Evolutionary conservation across 2,329 filamentous ascomycete species (phyloP), one percentile per base, ranked within the genome.

Genomic region (Clarireedia monteithiana): DNA sequence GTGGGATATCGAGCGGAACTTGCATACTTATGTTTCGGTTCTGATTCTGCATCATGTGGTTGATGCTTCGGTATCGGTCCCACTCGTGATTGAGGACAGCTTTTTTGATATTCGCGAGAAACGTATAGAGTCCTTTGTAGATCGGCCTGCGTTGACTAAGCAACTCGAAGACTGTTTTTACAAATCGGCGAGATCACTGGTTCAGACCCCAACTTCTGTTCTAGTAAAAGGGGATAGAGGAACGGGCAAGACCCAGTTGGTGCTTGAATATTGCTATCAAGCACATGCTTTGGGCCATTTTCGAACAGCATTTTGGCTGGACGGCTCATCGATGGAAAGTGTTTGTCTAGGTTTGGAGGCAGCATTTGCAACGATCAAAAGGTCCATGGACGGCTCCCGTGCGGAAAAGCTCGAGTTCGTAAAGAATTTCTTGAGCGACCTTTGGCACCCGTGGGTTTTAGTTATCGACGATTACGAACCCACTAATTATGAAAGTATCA

Each of bases 11-110:
- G 60, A 62, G 27, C 53, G 57, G 47, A 63, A 60, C 45, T 44
- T 63, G 15, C 58, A 63, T 10, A 62, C 60, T 3, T 63, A 60
- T 38, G 56, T 63, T 46, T 60, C 58, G 7, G 60, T 63, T 2
- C 39, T 62, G 38, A 58, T 62, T 27, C 36, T 63, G 20, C 61
- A 63, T 55, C 61, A 61, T 48, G 59, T 58, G 55, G 54, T 63
- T 40, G 61, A 60, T 57, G 48, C 53, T 39, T 36, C 48, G 23
- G 59, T 57, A 14, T 20, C 46, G 3, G 53, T 46, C n/a, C 40
- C 46, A 4, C 17, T 48, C 15, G 14, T 53, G 5, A 48, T 23
- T n/a, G 55, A 58, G 6, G 59, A 62, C 27, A 34, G 9, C 3
- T 63, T 59, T n/a, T 63, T 60, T 46, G 53, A 62, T 44, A 49